Conservation (phyloP, 345 rosid genomes). For the Linum lewisii region DNA sequence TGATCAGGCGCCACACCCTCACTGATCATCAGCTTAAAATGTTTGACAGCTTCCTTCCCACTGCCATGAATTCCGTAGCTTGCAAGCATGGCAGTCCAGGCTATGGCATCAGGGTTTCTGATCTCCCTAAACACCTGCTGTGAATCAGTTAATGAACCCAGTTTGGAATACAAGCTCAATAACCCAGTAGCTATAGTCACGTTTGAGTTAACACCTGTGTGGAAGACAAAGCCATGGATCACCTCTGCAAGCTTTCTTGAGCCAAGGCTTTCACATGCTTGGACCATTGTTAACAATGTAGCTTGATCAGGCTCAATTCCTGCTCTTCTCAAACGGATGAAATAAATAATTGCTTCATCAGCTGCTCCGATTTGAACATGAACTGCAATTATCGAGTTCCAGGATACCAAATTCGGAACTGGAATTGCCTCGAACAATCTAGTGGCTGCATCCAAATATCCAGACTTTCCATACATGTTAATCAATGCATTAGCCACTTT, state of each 20-base stretch:
- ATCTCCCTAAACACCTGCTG: constrained; percentile 36
- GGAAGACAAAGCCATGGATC: constrained; percentile 34
- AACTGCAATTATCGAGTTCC: constrained; percentile 46
- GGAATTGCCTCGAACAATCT: constrained; percentile 35
- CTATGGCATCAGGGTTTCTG: constrained; percentile 39
- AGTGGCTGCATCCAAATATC: constrained; percentile 28
- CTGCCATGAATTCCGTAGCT: constrained; percentile 57
- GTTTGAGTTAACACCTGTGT: constrained; percentile 25
- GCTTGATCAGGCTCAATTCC: constrained; percentile 47
- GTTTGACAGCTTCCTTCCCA: constrained; percentile 46
- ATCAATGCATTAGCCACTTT: constrained; percentile 44
- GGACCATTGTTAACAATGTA: constrained; percentile 35
- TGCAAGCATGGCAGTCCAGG: constrained; percentile 80
- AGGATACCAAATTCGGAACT: constrained; percentile 40
- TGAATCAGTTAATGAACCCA: constrained; percentile 44
- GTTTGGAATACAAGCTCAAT: constrained; percentile 43
- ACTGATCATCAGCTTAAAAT: constrained; percentile 47
- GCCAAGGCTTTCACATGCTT: constrained; percentile 46
- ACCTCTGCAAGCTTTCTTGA: constrained; percentile 35
- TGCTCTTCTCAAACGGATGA: constrained; percentile 35
- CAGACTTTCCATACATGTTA: constrained; percentile 50
- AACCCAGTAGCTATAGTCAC: constrained; percentile 34
- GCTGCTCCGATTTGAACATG: constrained; percentile 29
- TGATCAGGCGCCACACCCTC: constrained; percentile 46
- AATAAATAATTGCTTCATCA: constrained; percentile 30